These are phyloP conservation scores for Saitozyma sp. DNA, from an alignment of 768 basidiomycete species.

Conservation along the genomic window DNA sequence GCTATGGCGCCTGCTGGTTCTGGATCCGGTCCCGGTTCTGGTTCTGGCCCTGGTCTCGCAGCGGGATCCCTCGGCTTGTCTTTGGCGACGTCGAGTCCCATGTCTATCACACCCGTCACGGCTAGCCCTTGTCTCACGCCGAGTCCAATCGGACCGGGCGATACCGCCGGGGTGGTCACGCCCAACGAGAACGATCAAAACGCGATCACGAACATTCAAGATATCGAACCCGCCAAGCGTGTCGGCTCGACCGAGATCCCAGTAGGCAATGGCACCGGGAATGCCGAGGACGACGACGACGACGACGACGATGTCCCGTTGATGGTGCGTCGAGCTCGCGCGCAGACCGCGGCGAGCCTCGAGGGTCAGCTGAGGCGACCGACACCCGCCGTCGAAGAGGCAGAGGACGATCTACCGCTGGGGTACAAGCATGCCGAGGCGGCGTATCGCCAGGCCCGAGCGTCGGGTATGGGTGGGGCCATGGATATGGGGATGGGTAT, in stretches of 20 bases:
- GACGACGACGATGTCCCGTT: slow-evolving; percentile 50
- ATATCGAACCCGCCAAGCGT: no score
- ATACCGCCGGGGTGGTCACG: no score
- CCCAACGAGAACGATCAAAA: no score
- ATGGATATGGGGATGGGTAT: slow-evolving; percentile 8
- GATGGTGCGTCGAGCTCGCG: slow-evolving; percentile 26
- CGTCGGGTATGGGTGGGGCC: slow-evolving; percentile 3
- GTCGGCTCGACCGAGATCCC: background rate
- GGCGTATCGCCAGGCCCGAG: slow-evolving; percentile 11
- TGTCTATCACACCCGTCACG: no score
- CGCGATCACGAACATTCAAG: no score
- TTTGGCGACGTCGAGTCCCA: no score
- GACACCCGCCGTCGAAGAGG: slow-evolving; percentile 6
- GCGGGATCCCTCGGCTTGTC: no score
- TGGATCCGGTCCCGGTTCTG: no score
- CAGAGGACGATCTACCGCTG: slow-evolving; percentile 49
- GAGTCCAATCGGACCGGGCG: no score
- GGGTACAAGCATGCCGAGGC: slow-evolving; percentile 37
- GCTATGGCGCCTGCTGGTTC: no score
- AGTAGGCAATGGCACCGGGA: background rate
- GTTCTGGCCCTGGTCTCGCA: no score
- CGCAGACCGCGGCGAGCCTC: slow-evolving; percentile 8
- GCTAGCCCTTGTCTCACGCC: no score
- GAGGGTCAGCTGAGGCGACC: background rate
- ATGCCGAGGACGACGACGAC: slow-evolving; percentile 19